Evolutionary conservation across 2,329 filamentous ascomycete species (phyloP).

Genomic region (Colletotrichum sp.): DNA sequence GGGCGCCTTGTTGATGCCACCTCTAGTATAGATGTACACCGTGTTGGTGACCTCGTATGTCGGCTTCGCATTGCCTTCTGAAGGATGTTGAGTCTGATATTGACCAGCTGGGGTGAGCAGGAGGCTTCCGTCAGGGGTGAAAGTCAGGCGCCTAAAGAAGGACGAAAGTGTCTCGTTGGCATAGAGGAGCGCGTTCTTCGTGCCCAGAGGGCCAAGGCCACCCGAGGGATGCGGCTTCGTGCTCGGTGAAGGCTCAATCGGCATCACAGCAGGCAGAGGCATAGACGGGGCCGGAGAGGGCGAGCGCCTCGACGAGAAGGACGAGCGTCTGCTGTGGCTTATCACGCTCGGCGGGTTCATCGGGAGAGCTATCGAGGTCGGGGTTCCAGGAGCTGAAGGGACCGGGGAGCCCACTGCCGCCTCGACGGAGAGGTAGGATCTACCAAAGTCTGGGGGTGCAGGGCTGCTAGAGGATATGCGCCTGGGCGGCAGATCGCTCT

Average conservation of each 20-base stretch:
- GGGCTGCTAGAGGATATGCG: slow-evolving; percentile 92
- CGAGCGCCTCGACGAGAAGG: slow-evolving; percentile 87
- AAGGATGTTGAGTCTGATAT: slow-evolving; percentile 80
- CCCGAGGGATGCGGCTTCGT: slow-evolving; percentile 67
- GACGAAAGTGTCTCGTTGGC: slow-evolving; percentile 97
- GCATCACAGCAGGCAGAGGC: slow-evolving; percentile 93
- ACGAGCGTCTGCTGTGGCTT: slow-evolving; percentile 69
- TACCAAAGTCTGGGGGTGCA: slow-evolving; percentile 82
- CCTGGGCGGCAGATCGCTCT: slow-evolving; percentile 90
- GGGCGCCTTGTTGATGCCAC: slow-evolving; percentile 94
- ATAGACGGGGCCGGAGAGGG: slow-evolving; percentile 93
- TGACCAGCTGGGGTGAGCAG: slow-evolving; percentile 95
- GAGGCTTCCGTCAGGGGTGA: slow-evolving; percentile 93
- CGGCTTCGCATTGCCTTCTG: slow-evolving; percentile 71
- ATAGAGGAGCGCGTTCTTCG: slow-evolving; percentile 89
- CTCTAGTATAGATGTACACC: slow-evolving; percentile 96
- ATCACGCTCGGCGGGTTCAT: slow-evolving; percentile 95
- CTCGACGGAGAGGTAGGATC: slow-evolving; percentile 66
- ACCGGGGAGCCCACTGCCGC: slow-evolving; percentile 77
- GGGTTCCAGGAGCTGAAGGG: slow-evolving; percentile 91
- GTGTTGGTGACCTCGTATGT: slow-evolving; percentile 93
- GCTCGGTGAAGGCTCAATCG: slow-evolving; percentile 81
- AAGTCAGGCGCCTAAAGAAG: slow-evolving; percentile 92
- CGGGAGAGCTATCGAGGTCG: slow-evolving; percentile 85
- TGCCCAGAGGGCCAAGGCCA: slow-evolving; percentile 68